A percentile compares a stretch with the other conserved stretches of the same genome.
Evolutionary conservation across 2,329 filamentous ascomycete species (phyloP).

Genomic region (Epicoccum sorghinum): DNA sequence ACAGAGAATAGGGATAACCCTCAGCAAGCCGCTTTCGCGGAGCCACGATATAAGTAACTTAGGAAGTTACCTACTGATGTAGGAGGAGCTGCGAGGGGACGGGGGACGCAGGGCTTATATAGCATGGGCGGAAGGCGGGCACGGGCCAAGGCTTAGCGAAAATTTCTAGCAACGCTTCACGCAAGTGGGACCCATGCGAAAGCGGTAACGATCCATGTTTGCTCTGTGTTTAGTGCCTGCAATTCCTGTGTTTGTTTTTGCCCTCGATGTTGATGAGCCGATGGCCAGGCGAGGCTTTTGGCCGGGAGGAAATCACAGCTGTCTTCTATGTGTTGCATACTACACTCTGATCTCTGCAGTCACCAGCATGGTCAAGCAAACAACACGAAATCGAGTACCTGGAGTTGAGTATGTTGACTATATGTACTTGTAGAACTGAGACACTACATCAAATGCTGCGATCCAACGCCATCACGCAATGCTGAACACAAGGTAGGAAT

Average conservation of each 20-base stretch:
- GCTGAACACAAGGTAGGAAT: no score
- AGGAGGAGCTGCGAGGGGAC: conserved; percentile 33
- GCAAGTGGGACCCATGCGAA: no score
- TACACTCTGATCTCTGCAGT: no score
- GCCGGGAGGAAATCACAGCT: no score
- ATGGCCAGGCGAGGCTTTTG: no score
- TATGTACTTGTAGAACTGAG: not conserved
- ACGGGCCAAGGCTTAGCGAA: not conserved
- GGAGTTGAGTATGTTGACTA: conserved; percentile 5
- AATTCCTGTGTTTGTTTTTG: no score
- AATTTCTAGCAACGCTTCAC: no score
- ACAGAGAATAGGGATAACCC: conserved; percentile 44
- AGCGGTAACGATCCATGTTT: no score
- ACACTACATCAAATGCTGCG: not conserved
- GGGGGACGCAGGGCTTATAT: conserved; percentile 14
- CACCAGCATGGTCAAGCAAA: not conserved
- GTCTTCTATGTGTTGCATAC: no score
- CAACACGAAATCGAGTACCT: not conserved
- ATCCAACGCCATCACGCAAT: conserved; percentile 7
- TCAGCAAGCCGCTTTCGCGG: conserved; percentile 51
- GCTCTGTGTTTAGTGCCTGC: no score
- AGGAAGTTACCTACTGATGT: conserved; percentile 42
- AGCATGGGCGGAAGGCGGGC: not conserved
- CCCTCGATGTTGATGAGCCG: no score
- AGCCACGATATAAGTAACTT: conserved; percentile 47